Base-by-base conservation (phyloP, 768 basidiomycete genomes). In the Cubamyces lactineus region DNA sequence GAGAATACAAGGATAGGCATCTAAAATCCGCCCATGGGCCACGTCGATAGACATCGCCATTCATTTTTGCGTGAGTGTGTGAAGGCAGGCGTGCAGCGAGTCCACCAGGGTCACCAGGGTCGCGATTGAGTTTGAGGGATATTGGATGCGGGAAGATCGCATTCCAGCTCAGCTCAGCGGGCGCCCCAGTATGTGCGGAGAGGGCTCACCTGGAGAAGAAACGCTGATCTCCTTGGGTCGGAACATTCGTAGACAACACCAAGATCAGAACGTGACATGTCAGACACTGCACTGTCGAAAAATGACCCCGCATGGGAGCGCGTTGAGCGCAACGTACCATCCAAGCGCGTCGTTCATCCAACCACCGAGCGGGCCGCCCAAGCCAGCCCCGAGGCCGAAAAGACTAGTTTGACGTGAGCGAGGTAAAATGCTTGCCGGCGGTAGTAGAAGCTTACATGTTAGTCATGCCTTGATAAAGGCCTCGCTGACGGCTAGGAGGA, bases 381-480 rank as follows among this genome's bases (percentile, higher is more conserved):
- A 75, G 50, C 87, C 88, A 43, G 91, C 85, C 57, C 95, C 95
- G 54, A 92, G 77, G 45, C 94, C 95, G 71, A 86, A 96, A 64
- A 93, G 73, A 74, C 92, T 94, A 59, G 24, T 39, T 53, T 19
- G 47, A 57, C 63, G 23, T 48, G 34, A 11, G 34, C 23, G 47
- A 17, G 34, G 30, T 12, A 30, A 16, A n/a, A 38, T 43, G 17
- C 39, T 12, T 49, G 34, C 45, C 46, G 48, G 38, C 45, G 57
- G 47, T 57, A 8, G 49, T 3, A 57, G 41, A 57, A 1, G 71
- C 85, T 67, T 78, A 93, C 92, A 94, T 85, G 71, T 94, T 94
- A 38, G 89, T 87, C 80, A 94, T 82, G 58, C 95, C 95, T 73
- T 98, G 96, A 70, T 94, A 96, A 9, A 96, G 75, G 2, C 94